phyloP scores from a whole-genome alignment of 345 rosid genomes.

The Viola odorata region DNA sequence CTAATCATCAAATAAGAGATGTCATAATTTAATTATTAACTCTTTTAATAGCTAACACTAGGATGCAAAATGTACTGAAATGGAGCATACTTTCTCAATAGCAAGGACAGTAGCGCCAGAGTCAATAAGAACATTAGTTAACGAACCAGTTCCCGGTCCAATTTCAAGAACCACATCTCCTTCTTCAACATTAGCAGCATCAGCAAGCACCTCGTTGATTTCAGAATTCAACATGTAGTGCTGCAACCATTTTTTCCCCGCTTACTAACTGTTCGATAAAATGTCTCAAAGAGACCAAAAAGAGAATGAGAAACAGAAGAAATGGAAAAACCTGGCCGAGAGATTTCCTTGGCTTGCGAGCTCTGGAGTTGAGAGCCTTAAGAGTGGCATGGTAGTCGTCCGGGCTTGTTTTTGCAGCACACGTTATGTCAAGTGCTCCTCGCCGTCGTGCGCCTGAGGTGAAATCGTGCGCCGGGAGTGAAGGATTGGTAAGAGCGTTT shows the following conservation, averaged over 20 bases:
- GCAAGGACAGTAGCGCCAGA: conserved; percentile 72
- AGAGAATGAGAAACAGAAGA: not conserved
- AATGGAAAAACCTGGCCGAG: conserved; percentile 68
- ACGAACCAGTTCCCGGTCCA: conserved; percentile 94
- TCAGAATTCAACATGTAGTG: conserved; percentile 89
- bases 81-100: conserved; percentile 56
- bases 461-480: conserved; percentile 12
- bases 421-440: conserved; percentile 19
- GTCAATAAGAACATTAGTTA: conserved; percentile 65
- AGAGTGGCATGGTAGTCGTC: conserved; percentile 88
- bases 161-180: conserved; percentile 86
- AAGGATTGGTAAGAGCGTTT: conserved; percentile 3
- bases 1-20: conserved; percentile 22
- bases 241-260: conserved; percentile 28
- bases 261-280: conserved; percentile 23
- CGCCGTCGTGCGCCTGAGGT: conserved; percentile 1
- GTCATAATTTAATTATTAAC: not conserved
- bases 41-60: not conserved
- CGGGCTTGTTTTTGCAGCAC: conserved; percentile 37
- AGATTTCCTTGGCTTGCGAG: conserved; percentile 80
- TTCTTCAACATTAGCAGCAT: conserved; percentile 52
- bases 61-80: not conserved
- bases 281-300: conserved; percentile 4
- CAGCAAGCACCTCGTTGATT: conserved; percentile 58
- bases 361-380: conserved; percentile 76